These are phyloP conservation scores for Selaginella tamariscina DNA, from an alignment of 75 land plant genomes.

Conservation along the genomic window DNA sequence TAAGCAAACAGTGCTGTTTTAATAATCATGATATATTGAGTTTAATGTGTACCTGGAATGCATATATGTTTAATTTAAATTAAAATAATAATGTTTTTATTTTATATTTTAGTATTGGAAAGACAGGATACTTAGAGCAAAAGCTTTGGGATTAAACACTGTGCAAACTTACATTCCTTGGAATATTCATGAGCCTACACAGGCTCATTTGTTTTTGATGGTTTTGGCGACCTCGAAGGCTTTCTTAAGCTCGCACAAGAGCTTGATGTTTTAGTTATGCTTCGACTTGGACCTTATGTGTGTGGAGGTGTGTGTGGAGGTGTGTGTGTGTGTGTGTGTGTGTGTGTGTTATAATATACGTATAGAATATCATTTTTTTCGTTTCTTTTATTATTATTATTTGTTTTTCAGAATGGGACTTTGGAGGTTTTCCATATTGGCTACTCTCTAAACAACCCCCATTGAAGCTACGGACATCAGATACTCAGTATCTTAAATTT, in stretches of 20 bases:
- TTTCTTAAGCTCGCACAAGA: constrained; percentile 65
- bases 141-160: constrained; percentile 80
- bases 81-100: too few species aligned
- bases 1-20: background rate
- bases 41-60: background rate
- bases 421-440: constrained; percentile 95
- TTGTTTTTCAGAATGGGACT: constrained; percentile 71
- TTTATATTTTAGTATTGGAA: constrained; percentile 62
- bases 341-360: too few species aligned
- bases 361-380: background rate
- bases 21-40: background rate
- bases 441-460: constrained; percentile 51
- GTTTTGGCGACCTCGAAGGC: constrained; percentile 55
- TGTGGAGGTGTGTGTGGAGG: constrained; percentile 56
- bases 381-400: background rate
- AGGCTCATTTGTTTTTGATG: constrained; percentile 49
- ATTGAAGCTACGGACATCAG: constrained; percentile 65
- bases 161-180: constrained; percentile 94
- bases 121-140: constrained; percentile 70
- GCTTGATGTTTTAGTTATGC: constrained; percentile 72
- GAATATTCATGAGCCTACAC: constrained; percentile 82
- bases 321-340: too few species aligned
- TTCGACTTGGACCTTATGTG: constrained; percentile 85
- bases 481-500: constrained; percentile 41
- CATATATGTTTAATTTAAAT: too few species aligned